Conservation (phyloP, 208 protist species). For the Acanthamoeba quina region DNA sequence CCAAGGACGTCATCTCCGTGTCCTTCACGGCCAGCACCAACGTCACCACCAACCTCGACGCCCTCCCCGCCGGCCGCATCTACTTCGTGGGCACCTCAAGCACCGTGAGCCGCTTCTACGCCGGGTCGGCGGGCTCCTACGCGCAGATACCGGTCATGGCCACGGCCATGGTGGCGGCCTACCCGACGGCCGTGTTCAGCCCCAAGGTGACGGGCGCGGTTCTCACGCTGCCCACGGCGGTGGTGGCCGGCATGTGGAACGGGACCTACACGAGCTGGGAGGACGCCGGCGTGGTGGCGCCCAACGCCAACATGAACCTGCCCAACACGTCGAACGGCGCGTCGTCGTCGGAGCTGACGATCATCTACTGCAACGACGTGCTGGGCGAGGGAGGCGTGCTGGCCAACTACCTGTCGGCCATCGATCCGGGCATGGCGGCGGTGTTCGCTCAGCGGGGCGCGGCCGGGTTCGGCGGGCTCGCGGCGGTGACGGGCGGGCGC, state of each 20-base stretch:
- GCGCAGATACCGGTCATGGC: slow-evolving; percentile 12
- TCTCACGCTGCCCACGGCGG: not conserved
- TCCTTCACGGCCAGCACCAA: not conserved
- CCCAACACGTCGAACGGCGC: not conserved
- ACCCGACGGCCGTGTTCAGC: not conserved
- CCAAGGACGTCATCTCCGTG: slow-evolving; percentile 7
- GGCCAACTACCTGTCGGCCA: not conserved
- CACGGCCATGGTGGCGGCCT: not conserved
- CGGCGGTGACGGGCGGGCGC: not conserved
- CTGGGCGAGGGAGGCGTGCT: not conserved
- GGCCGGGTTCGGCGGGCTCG: not conserved
- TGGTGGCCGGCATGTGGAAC: not conserved
- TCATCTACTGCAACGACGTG: slow-evolving; percentile 7
- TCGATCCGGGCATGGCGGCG: not conserved
- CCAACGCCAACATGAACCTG: not conserved
- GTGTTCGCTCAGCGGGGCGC: not conserved
- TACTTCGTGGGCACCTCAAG: not conserved
- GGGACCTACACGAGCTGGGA: not conserved
- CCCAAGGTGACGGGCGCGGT: not conserved
- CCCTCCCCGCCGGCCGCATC: not conserved
- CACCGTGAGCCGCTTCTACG: not conserved
- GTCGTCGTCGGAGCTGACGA: not conserved
- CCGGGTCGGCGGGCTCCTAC: not conserved
- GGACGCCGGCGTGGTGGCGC: not conserved
- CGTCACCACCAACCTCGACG: not conserved